Percentiles rank a stretch among this genome's conserved stretches.
phyloP scores from a whole-genome alignment of 768 basidiomycete species.

The Austroboletus eburneus region DNA sequence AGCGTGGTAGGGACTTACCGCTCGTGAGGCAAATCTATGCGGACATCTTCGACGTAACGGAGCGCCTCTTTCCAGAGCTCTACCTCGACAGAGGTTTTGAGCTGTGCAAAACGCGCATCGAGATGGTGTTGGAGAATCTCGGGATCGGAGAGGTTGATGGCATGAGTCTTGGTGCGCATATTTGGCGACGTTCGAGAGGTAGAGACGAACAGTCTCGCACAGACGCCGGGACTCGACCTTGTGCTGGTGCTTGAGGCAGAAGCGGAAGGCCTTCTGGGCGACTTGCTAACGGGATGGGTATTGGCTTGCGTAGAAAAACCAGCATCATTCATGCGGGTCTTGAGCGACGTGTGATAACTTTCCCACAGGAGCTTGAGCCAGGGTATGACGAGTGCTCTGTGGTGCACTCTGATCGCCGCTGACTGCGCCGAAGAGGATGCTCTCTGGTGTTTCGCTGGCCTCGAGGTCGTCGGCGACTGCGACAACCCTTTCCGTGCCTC shows the following conservation, averaged over 20 bases:
- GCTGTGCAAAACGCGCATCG: conserved; percentile 94
- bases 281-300: conserved; percentile 57
- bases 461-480: conserved; percentile 91
- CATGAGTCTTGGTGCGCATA: conserved; percentile 93
- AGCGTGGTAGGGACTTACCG: conserved; percentile 91
- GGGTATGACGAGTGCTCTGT: conserved; percentile 91
- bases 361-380: conserved; percentile 99
- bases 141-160: no score
- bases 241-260: conserved; percentile 89
- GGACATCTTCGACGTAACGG: conserved; percentile 96
- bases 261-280: conserved; percentile 95
- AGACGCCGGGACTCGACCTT: conserved; percentile 97
- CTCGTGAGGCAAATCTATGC: conserved; percentile 95
- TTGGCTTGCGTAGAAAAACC: not conserved
- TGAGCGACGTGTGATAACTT: conserved; percentile 91
- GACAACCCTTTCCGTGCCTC: conserved; percentile 78
- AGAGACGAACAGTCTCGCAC: conserved; percentile 93
- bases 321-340: conserved; percentile 96
- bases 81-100: conserved; percentile 95
- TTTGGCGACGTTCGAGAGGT: conserved; percentile 90
- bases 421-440: conserved; percentile 86
- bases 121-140: conserved; percentile 95
- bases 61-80: conserved; percentile 99
- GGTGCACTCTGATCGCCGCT: conserved; percentile 85
- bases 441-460: conserved; percentile 91